Percentiles rank a stretch among this genome's conserved stretches.
These are phyloP conservation scores for Sodiomyces alkalinus DNA, from an alignment of 2,329 filamentous ascomycete species.

Conservation along the genomic window DNA sequence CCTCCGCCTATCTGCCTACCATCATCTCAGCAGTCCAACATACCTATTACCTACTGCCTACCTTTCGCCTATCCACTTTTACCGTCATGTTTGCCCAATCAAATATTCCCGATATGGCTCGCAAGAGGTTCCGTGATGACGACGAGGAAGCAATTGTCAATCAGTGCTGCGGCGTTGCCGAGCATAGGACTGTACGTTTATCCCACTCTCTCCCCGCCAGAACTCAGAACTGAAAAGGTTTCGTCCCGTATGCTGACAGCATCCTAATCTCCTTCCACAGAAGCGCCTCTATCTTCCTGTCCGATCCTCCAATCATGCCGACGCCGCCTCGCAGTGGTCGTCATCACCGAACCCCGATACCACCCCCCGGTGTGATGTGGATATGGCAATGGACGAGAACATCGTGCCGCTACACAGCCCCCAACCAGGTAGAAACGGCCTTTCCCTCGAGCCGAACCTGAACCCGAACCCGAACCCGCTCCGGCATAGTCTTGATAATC, in stretches of 20 bases:
- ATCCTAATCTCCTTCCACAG: conserved; percentile 18
- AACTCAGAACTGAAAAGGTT: conserved; percentile 2
- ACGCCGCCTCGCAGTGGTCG: conserved; percentile 16
- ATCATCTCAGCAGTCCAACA: too few species aligned
- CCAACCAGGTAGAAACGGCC: too few species aligned
- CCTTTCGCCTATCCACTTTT: too few species aligned
- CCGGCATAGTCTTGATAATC: conserved; percentile 3
- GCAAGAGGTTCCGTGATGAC: conserved; percentile 31
- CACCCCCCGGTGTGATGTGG: conserved; percentile 25
- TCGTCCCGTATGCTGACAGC: too few species aligned
- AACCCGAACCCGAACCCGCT: conserved; percentile 1
- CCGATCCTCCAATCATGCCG: conserved; percentile 26
- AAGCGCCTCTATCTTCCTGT: conserved; percentile 40
- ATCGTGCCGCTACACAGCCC: conserved; percentile 16
- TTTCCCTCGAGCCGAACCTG: too few species aligned
- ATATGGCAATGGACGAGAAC: conserved; percentile 31
- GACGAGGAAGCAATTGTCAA: conserved; percentile 26
- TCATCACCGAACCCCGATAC: conserved; percentile 11
- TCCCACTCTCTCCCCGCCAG: neutral
- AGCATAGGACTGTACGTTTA: conserved; percentile 32
- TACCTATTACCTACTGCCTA: too few species aligned
- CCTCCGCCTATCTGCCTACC: too few species aligned
- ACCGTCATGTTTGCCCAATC: conserved; percentile 21
- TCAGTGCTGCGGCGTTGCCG: conserved; percentile 26
- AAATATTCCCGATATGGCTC: conserved; percentile 18